Conservation (phyloP, 768 basidiomycete genomes). For the Trichaptum fuscoviolaceum region DNA sequence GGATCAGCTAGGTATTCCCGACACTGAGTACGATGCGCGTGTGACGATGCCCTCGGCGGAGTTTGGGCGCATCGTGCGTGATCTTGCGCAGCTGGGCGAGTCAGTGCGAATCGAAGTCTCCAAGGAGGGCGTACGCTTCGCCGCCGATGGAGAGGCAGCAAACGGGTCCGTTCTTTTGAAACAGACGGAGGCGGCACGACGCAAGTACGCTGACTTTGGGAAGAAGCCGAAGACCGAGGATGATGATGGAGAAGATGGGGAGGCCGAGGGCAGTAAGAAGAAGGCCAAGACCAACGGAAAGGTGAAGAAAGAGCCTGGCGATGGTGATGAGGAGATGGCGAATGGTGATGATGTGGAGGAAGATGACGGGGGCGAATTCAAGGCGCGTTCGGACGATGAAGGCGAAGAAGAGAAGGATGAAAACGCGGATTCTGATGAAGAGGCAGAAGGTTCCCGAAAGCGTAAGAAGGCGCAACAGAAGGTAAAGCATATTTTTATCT, state of each 20-base stretch:
- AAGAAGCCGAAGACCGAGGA: slow-evolving; percentile 25
- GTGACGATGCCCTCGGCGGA: slow-evolving; percentile 83
- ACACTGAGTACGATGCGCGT: slow-evolving; percentile 94
- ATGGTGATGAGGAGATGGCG: slow-evolving; percentile 24
- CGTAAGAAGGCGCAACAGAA: slow-evolving; percentile 16
- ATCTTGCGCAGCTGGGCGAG: slow-evolving; percentile 87
- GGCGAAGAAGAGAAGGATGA: slow-evolving; percentile 43
- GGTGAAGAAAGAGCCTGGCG: slow-evolving; percentile 21
- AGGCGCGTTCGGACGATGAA: slow-evolving; percentile 40
- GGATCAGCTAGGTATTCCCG: slow-evolving; percentile 91
- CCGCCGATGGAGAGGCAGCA: slow-evolving; percentile 90
- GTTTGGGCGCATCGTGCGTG: slow-evolving; percentile 89
- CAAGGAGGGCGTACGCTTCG: slow-evolving; percentile 93
- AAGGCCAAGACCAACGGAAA: slow-evolving; percentile 29
- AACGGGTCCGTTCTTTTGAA: slow-evolving; percentile 83
- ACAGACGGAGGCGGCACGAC: slow-evolving; percentile 54
- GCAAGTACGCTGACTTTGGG: slow-evolving; percentile 35
- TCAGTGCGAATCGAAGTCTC: slow-evolving; percentile 91
- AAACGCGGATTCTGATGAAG: slow-evolving; percentile 45
- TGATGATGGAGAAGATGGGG: slow-evolving; percentile 34
- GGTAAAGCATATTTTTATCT: slow-evolving; percentile 2
- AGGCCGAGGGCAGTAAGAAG: slow-evolving; percentile 25
- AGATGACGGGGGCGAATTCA: slow-evolving; percentile 34
- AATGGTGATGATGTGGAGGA: slow-evolving; percentile 39
- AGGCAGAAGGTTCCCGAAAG: slow-evolving; percentile 56